A percentile compares a stretch with the other conserved stretches of the same genome.
Conservation (phyloP, 2,329 filamentous ascomycete species). For the Cryphonectria nitschkei region DNA sequence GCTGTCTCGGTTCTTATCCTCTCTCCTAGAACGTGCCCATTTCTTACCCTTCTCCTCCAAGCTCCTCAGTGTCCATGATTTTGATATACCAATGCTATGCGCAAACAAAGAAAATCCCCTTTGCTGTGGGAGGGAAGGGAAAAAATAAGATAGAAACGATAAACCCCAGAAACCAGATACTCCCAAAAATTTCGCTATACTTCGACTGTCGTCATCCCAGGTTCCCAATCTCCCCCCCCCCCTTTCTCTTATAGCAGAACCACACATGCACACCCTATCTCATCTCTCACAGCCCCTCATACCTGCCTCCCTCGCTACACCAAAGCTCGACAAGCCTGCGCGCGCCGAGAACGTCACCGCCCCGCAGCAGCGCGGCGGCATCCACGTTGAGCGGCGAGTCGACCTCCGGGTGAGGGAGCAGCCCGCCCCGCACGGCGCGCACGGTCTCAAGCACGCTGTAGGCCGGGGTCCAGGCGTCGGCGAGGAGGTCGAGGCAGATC, state of each 20-base stretch:
- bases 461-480: slow-evolving; percentile 79
- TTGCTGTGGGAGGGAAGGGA: neutral
- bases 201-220: neutral
- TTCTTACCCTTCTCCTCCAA: neutral
- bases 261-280: neutral
- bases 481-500: slow-evolving; percentile 89
- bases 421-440: slow-evolving; percentile 69
- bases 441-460: slow-evolving; percentile 80
- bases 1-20: neutral
- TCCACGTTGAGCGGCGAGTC: slow-evolving; percentile 82
- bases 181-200: neutral
- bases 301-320: slow-evolving; percentile 56
- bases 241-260: neutral
- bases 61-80: neutral
- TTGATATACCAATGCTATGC: slow-evolving; percentile 5
- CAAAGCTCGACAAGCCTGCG: slow-evolving; percentile 74
- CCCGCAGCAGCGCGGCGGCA: slow-evolving; percentile 70
- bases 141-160: neutral
- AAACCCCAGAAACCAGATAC: neutral
- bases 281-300: slow-evolving; percentile 42
- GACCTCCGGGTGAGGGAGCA: slow-evolving; percentile 69
- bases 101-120: neutral
- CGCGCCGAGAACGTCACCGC: slow-evolving; percentile 70
- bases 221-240: neutral
- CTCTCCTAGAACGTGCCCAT: neutral